A percentile compares a stretch with the other conserved stretches of the same genome.
Evolutionary conservation across 2,329 filamentous ascomycete species (phyloP).

Genomic region (Pyrenochaeta sp.): DNA sequence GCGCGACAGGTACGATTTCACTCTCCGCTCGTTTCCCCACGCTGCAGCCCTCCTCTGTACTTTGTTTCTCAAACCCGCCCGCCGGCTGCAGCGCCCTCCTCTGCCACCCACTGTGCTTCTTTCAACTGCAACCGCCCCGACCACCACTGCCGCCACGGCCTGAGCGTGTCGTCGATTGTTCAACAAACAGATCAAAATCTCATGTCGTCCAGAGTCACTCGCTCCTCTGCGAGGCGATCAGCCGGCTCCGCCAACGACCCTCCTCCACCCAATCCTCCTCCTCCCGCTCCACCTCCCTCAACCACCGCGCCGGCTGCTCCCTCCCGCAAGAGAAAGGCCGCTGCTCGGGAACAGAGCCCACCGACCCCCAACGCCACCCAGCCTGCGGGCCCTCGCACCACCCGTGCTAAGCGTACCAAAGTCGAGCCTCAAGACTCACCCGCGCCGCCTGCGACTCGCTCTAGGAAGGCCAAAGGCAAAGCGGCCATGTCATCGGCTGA

Average conservation of each 20-base stretch:
- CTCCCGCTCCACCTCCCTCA: conserved; percentile 50
- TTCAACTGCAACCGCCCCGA: conserved; percentile 37
- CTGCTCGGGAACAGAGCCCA: conserved; percentile 53
- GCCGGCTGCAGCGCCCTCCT: conserved; percentile 19
- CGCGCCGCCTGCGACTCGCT: conserved; percentile 53
- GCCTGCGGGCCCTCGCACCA: conserved; percentile 41
- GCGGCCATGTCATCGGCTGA: conserved; percentile 75
- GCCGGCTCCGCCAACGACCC: conserved; percentile 62
- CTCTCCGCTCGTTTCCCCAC: conserved; percentile 24
- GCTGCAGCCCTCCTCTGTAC: conserved; percentile 11
- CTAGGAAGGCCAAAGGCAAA: conserved; percentile 67
- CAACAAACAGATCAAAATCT: conserved; percentile 60
- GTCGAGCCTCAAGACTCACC: conserved; percentile 63
- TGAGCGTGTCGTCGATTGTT: conserved; percentile 37
- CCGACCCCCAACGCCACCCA: conserved; percentile 54
- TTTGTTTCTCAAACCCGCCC: conserved; percentile 4
- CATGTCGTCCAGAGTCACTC: conserved; percentile 97
- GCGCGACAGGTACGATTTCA: conserved; percentile 30
- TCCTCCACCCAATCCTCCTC: conserved; percentile 46
- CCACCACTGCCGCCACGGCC: conserved; percentile 39
- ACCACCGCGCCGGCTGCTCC: conserved; percentile 57
- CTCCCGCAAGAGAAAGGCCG: conserved; percentile 79
- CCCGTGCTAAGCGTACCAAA: conserved; percentile 64
- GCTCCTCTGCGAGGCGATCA: conserved; percentile 91
- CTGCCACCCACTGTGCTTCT: conserved; percentile 29